Base-by-base conservation (phyloP, 495 filamentous ascomycete species). In the Bryoglossum gracile region DNA sequence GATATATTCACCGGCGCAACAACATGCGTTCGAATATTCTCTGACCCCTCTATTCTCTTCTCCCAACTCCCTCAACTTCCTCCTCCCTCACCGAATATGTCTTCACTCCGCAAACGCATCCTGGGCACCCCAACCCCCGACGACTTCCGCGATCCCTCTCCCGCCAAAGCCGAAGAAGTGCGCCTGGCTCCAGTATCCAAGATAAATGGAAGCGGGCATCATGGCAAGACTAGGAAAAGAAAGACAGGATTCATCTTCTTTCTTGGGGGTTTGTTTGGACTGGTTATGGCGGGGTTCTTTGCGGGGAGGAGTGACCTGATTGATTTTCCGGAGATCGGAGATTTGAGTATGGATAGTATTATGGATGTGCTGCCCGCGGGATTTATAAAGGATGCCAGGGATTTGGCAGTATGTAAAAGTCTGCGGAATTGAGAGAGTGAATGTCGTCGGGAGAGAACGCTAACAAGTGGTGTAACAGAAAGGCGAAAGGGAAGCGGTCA, bases 251-350 rank as follows among this genome's bases (percentile, higher is more conserved):
- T 89, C 42, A 86, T 95, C 32, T 96, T 96, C 68, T 60, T 80
- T 6, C 64, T 95, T 28, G 90, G 90, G 23, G 87, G 86, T 25
- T 54, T 95, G 28, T 89, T 94, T 60, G 90, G 90, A 16, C 72
- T 96, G 46, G 67, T 87, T 8, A 70, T 83, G 22, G 90, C 90
- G 3, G 78, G 86, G 33, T 84, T 94, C 64, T 90, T 96, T 54
- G 90, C 88, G 16, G 77, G 81, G 41, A 86, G 76, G 61, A 85
- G 87, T 66, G 87, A 94, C 58, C 74, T 94, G 43, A 85, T 94
- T 53, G 86, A 84, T 48, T 68, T 96, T 48, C 84, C 87, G 35
- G 82, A 82, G 49, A 61, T 95, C 46, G 76, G 83, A 61, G 85
- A 91, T 48, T 66, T 96, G 59, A 89, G 88, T 64, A 74, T 95